Base-by-base conservation (phyloP, 805 yeast species). In the Helenozyma baotianmanensis region DNA sequence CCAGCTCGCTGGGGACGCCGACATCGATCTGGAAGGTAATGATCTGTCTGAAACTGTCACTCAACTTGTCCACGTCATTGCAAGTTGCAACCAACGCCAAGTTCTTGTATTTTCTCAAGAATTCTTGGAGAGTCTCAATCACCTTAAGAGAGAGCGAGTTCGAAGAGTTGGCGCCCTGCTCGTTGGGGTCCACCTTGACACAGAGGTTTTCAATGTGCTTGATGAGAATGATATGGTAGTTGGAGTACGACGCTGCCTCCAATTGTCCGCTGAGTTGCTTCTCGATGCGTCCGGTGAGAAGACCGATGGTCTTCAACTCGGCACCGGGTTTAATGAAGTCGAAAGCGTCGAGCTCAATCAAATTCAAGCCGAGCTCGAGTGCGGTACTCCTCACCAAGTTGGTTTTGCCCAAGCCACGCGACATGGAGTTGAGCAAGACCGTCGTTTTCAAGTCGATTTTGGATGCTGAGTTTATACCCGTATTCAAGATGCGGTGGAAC, bases 141-240 rank as follows among this genome's bases (percentile, higher is more conserved):
- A 90, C 48, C 39, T 78, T 84, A 25, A 79, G 54, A 6, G 74
- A 52, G 22, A 76, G 51, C 0, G 74, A 63, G 2, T 72, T 69
- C 21, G 64, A 58, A 3, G 58, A 40, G 32, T 49, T 56, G 12
- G 68, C 54, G 14, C 61, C 60, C 30, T 65, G 69, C 34, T 63
- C 70, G 38, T 79, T 80, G 15, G 76, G 80, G 34, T 83, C 87
- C 10, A 70, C 63, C 36, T 79, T 78, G 10, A 74, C 74, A 25
- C 85, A 77, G n/a, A 90, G 53, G 1, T 76, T 75, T 39, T 90
- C 97, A 14, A 90, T 56, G 53, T 90, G 96, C 37, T 74, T 72
- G 15, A 87, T 50, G 43, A 73, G 74, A 0, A 87, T 55, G 1
- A 89, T 64, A 31, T 61, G 60, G 36, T 50, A 60, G 13, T 39